Evolutionary conservation across 2,329 filamentous ascomycete genomes (phyloP).

Genomic region (Alternaria brassicae): DNA sequence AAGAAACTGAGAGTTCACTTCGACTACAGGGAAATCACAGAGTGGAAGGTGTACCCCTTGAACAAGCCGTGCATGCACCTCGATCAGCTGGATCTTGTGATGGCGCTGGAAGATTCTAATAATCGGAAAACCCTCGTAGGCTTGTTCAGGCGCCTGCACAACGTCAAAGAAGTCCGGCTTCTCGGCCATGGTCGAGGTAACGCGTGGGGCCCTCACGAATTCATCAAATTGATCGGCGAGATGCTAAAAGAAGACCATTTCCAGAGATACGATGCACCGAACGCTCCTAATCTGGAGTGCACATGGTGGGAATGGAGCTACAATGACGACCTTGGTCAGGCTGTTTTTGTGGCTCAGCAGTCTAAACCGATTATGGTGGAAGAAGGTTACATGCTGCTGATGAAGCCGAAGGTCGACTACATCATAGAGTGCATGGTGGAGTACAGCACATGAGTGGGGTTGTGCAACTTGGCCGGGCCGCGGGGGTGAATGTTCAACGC

Average conservation of each 20-base stretch:
- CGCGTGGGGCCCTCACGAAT: constrained; percentile 17
- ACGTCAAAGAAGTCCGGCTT: constrained; percentile 46
- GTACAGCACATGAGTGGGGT: background rate
- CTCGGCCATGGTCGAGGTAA: constrained; percentile 26
- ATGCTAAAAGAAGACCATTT: constrained; percentile 53
- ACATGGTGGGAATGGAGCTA: constrained; percentile 53
- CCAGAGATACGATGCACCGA: constrained; percentile 47
- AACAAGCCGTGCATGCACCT: constrained; percentile 39
- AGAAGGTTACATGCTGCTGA: constrained; percentile 47
- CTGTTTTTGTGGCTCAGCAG: constrained; percentile 37
- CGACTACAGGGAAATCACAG: constrained; percentile 33
- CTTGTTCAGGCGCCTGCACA: constrained; percentile 44
- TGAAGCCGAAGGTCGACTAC: constrained; percentile 48
- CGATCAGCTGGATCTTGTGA: constrained; percentile 34
- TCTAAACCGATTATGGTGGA: constrained; percentile 44
- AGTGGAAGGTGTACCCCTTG: constrained; percentile 46
- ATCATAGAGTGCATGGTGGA: constrained; percentile 30
- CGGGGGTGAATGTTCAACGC: no score
- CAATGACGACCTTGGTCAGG: constrained; percentile 33
- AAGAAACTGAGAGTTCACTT: constrained; percentile 42
- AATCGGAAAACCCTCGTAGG: constrained; percentile 43
- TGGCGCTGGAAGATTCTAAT: constrained; percentile 12
- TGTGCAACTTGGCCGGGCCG: background rate
- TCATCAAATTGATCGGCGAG: constrained; percentile 48
- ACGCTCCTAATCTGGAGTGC: constrained; percentile 37